Percentiles rank a stretch among this genome's conserved stretches.
These are phyloP conservation scores for Metarhizium robertsii DNA, from an alignment of 2,329 filamentous ascomycete genomes.

Conservation along the genomic window DNA sequence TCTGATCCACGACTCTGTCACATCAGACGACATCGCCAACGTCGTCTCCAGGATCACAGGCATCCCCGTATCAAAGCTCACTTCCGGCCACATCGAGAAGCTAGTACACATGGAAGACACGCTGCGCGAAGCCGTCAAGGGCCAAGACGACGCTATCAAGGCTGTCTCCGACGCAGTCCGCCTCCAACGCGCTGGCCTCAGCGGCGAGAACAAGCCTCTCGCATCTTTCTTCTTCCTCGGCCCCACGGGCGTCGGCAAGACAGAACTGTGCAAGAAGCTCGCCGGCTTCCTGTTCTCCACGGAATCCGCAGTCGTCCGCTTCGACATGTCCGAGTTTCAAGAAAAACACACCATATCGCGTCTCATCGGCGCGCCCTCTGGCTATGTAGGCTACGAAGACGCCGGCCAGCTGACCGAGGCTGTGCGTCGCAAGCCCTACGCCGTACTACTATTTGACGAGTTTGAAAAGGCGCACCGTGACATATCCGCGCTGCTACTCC, in stretches of 20 bases:
- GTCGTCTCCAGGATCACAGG: slow-evolving; percentile 89
- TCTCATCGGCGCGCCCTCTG: slow-evolving; percentile 85
- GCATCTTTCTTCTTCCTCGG: slow-evolving; percentile 98
- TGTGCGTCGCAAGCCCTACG: slow-evolving; percentile 88
- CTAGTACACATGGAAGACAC: slow-evolving; percentile 92
- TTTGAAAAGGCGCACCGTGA: slow-evolving; percentile 97
- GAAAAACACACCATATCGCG: slow-evolving; percentile 94
- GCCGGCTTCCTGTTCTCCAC: slow-evolving; percentile 90
- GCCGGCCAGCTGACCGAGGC: slow-evolving; percentile 94
- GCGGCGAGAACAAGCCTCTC: slow-evolving; percentile 81
- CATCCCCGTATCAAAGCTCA: slow-evolving; percentile 86
- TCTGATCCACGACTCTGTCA: slow-evolving; percentile 90
- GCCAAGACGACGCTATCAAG: slow-evolving; percentile 87
- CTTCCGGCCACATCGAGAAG: slow-evolving; percentile 88
- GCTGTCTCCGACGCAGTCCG: slow-evolving; percentile 89
- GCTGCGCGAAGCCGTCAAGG: slow-evolving; percentile 72
- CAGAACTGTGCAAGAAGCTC: slow-evolving; percentile 93
- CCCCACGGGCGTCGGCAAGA: slow-evolving; percentile 94
- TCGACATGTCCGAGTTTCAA: slow-evolving; percentile 97
- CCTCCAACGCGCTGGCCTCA: slow-evolving; percentile 85
- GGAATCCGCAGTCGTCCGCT: slow-evolving; percentile 80
- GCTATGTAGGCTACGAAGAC: slow-evolving; percentile 95
- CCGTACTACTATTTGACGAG: slow-evolving; percentile 90
- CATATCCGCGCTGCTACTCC: slow-evolving; percentile 82
- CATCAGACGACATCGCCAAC: slow-evolving; percentile 82